Conservation (phyloP, 2,329 filamentous ascomycete genomes). For the Alternaria brassicicola region DNA sequence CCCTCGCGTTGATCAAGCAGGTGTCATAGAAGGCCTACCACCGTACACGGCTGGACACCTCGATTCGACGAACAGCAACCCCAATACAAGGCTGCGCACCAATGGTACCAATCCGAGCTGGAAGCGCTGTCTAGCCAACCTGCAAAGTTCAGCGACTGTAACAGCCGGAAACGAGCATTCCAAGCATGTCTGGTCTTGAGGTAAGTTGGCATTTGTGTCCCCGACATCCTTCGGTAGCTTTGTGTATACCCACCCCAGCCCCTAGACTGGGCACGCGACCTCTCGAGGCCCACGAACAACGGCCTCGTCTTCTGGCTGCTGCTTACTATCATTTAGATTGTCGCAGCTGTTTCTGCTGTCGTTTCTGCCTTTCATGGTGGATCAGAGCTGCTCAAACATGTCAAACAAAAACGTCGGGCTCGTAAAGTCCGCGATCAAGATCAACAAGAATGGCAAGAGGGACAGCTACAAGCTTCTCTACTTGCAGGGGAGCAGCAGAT, state of each 20-base stretch:
- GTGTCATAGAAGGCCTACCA: background rate
- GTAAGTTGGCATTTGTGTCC: conserved; percentile 22
- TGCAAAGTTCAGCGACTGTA: background rate
- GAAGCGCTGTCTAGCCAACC: background rate
- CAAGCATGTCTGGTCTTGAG: conserved; percentile 38
- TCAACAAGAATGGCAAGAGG: conserved; percentile 44
- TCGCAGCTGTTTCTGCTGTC: conserved; percentile 52
- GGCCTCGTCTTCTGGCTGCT: background rate
- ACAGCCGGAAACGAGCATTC: background rate
- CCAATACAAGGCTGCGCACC: background rate
- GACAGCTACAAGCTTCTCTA: conserved; percentile 49
- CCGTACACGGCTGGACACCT: background rate
- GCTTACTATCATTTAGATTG: conserved; percentile 35
- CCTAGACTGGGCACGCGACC: background rate
- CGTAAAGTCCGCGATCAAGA: conserved; percentile 34
- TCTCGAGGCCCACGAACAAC: background rate
- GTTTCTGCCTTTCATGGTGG: conserved; percentile 52
- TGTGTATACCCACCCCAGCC: background rate
- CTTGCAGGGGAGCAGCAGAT: conserved; percentile 47
- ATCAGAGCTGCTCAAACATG: conserved; percentile 46
- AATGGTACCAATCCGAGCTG: conserved; percentile 3
- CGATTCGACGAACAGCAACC: background rate
- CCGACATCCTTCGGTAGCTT: background rate
- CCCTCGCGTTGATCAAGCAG: background rate
- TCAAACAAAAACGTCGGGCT: conserved; percentile 43